Evolutionary conservation across 805 yeast species (phyloP).

Genomic region (Suhomyces canberraensis): DNA sequence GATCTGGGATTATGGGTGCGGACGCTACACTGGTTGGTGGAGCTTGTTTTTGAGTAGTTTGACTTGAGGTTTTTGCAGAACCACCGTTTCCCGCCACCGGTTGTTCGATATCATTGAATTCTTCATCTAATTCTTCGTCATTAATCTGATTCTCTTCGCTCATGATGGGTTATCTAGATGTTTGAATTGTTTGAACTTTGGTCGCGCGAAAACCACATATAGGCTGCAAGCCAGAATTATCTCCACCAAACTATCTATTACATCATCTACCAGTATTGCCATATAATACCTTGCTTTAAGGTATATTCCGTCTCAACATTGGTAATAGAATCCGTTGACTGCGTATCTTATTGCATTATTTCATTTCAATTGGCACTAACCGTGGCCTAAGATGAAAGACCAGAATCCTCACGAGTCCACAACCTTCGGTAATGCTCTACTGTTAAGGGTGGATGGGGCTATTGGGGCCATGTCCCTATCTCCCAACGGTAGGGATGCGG

Average conservation of each 20-base stretch:
- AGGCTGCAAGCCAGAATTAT: too few species aligned
- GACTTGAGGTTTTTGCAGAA: not conserved
- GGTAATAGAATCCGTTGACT: too few species aligned
- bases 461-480: constrained; percentile 87
- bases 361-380: too few species aligned
- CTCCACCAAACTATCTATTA: too few species aligned
- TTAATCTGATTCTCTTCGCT: constrained; percentile 3
- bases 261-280: too few species aligned
- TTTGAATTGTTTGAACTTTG: not conserved
- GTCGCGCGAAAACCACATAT: not conserved
- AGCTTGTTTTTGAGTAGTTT: not conserved
- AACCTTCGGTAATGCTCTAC: constrained; percentile 78
- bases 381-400: not conserved
- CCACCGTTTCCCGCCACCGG: constrained; percentile 4
- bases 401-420: constrained; percentile 37
- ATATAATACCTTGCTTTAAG: too few species aligned
- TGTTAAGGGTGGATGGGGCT: constrained; percentile 85
- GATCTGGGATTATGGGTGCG: constrained; percentile 36
- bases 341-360: too few species aligned
- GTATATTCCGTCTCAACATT: too few species aligned
- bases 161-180: constrained; percentile 1
- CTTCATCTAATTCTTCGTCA: constrained; percentile 21
- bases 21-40: constrained; percentile 5
- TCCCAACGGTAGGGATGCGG: constrained; percentile 91
- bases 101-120: constrained; percentile 21